These are phyloP conservation scores for Stephania cephalantha DNA, from an alignment of 164 flowering plant species.

Conservation along the genomic window DNA sequence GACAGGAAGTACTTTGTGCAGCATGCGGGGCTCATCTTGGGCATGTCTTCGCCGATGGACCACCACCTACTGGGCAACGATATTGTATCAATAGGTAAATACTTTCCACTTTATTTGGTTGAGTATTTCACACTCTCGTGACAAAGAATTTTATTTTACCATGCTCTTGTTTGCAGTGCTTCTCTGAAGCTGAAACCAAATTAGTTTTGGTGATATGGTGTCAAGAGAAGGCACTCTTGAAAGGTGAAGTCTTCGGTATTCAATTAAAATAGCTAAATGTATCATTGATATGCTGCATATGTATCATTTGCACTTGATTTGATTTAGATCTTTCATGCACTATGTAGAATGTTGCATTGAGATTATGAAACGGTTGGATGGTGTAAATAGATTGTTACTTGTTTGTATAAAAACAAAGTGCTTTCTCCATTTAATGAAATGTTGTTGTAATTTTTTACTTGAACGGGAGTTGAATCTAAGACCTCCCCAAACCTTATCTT, in stretches of 20 bases:
- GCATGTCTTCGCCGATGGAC: constrained; percentile 90
- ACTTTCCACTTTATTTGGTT: neutral
- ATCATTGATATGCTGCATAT: neutral
- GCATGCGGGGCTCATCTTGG: constrained; percentile 87
- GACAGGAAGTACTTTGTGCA: constrained; percentile 78
- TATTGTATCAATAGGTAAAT: constrained; percentile 81
- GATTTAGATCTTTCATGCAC: neutral
- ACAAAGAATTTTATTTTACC: neutral
- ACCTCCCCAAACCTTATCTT: too few relatives aligned
- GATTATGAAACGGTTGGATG: neutral
- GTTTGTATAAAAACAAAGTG: neutral
- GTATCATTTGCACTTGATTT: neutral
- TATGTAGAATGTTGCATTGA: neutral
- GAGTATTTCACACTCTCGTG: neutral
- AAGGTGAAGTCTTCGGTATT: neutral
- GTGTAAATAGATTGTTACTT: neutral
- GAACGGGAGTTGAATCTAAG: too few relatives aligned
- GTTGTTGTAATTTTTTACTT: too few relatives aligned
- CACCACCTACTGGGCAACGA: constrained; percentile 87
- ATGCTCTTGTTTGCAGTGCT: constrained; percentile 42
- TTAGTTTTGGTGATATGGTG: neutral
- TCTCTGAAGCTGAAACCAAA: constrained; percentile 63
- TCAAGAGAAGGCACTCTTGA: neutral
- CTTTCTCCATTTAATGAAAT: neutral
- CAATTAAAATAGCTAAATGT: neutral